Conservation (phyloP, 176 grass and related monocot species). For the Triticum dicoccoides region DNA sequence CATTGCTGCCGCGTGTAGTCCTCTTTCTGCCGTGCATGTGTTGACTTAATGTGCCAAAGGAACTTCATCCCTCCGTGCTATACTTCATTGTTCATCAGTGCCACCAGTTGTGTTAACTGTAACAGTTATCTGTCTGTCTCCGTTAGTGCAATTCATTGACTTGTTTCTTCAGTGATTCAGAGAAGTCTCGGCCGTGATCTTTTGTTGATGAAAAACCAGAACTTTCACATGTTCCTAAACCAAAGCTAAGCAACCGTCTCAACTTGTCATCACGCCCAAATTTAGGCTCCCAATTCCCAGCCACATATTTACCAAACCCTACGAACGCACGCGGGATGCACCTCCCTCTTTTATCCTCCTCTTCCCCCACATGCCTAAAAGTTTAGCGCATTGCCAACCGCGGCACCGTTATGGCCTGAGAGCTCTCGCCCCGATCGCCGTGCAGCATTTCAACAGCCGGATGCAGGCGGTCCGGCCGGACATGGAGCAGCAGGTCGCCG, state of each 20-base stretch:
- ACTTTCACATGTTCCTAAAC: neutral
- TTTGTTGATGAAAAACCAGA: neutral
- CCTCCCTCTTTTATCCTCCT: conserved; percentile 20
- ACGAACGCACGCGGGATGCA: neutral
- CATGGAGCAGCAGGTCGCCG: conserved; percentile 50
- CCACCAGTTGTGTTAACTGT: neutral
- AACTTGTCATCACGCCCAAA: conserved; percentile 19
- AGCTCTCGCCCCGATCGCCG: neutral
- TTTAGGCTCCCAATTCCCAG: conserved; percentile 5
- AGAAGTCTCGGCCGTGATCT: no score
- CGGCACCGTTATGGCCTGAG: conserved; percentile 14
- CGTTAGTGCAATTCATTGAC: neutral
- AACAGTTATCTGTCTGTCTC: neutral
- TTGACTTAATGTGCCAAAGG: neutral
- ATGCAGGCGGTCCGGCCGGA: conserved; percentile 37
- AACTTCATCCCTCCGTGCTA: neutral
- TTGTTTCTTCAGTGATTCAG: neutral
- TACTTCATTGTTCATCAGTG: neutral
- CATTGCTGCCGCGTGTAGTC: neutral
- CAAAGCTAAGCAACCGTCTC: neutral
- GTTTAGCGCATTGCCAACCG: conserved; percentile 33
- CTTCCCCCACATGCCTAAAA: conserved; percentile 22
- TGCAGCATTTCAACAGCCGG: conserved; percentile 22
- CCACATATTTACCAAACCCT: conserved; percentile 29
- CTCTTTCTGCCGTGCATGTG: neutral